phyloP scores from a whole-genome alignment of 257 asterid genomes.

The Solanum gandarillasii region DNA sequence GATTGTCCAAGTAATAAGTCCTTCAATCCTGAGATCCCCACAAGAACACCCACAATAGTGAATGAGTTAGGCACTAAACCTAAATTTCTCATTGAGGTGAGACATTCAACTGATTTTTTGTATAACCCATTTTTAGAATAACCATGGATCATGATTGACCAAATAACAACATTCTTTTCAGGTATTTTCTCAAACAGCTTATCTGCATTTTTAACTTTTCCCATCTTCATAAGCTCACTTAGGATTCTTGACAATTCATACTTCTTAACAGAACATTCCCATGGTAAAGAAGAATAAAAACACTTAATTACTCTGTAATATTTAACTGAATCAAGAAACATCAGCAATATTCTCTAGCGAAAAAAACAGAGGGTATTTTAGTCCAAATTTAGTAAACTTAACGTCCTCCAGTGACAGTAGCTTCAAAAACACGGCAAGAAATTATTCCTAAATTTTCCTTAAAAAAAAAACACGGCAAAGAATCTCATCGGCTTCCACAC shows the following conservation, averaged over 20 bases:
- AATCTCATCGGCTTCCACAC: not conserved
- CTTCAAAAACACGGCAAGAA: not conserved
- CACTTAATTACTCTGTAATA: not conserved
- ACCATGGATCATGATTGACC: slow-evolving; percentile 16
- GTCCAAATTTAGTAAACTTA: not conserved
- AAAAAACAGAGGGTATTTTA: not conserved
- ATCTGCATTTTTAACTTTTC: slow-evolving; percentile 5
- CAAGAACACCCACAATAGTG: slow-evolving; percentile 10
- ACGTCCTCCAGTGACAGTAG: not conserved
- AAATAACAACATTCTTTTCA: slow-evolving; percentile 6
- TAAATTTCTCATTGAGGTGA: slow-evolving; percentile 1
- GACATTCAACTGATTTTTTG: not conserved
- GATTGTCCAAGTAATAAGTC: not conserved
- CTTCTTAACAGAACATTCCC: not conserved
- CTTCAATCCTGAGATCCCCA: not conserved
- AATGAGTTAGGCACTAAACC: slow-evolving; percentile 3
- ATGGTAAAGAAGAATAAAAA: not conserved
- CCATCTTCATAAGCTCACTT: not conserved
- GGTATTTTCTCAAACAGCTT: slow-evolving; percentile 3
- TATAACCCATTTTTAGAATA: slow-evolving; percentile 1
- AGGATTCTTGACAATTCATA: not conserved
- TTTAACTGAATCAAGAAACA: not conserved
- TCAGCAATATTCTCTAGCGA: not conserved
- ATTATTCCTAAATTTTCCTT: no score
- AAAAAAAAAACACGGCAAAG: not conserved